Evolutionary conservation across 352 stramenopile species (phyloP), one percentile per base, ranked within the genome.

Genomic region (Pythium brachiatum): DNA sequence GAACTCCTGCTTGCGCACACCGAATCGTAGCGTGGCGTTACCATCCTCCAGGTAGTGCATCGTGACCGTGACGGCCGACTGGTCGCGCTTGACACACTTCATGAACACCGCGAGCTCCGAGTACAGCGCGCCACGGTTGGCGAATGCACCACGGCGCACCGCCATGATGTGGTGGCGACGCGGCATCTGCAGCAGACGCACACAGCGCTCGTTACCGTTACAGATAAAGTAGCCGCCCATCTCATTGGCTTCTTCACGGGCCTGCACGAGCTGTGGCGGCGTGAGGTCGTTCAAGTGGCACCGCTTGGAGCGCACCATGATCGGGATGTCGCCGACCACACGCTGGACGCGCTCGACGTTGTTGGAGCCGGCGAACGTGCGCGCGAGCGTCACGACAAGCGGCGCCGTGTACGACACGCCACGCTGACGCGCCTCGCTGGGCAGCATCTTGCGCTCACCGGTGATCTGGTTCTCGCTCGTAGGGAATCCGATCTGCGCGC

Each of bases 221-320:
- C 98, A 97, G 61, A 99, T 98, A 66, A 99, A 99, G 69, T 99
- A 99, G 41, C 97, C 97, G 52, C 98, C 98, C 80, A 99, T 96
- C 69, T 99, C 97, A 60, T 97, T 98, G 59, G 94, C 88, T 73
- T 99, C 95, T 76, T 98, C 90, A 9, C 83, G 70, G 48, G 73
- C 76, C 62, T 92, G 69, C 8, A 99, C 86, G 21, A 99, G 76
- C 64, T 99, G 74, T 1, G 75, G 64, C 0, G 95, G 92, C 25
- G 71, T 76, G 53, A 98, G 85, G 6, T 82, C 83, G 50, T 89
- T 72, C 31, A 99, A 79, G 76, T 99, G 96, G 82, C 97, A 99
- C 26, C 86, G 89, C 64, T 97, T 96, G 23, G 90, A 98, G 66
- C 92, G 83, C 52, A 99, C 94, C 97, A 99, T 99, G 64, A 99